A percentile compares a stretch with the other conserved stretches of the same genome.
Conservation (phyloP, 495 filamentous ascomycete genomes). For the Bathelium albidoporum region DNA sequence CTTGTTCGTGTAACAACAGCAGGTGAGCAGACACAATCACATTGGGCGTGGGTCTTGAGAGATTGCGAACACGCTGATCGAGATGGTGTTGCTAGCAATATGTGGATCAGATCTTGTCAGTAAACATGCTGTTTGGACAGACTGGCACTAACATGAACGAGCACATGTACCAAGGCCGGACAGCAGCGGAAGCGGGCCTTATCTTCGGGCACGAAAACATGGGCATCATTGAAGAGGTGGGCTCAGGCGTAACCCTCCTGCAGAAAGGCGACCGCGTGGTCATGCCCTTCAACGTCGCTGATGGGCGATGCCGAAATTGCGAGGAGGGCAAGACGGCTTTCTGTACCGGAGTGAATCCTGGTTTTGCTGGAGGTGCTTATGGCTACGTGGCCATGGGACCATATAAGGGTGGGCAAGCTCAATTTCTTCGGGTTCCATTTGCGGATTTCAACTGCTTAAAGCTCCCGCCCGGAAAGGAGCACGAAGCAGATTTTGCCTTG, state of each 20-base stretch:
- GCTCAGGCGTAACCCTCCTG: constrained; percentile 39
- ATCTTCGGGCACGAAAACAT: constrained; percentile 46
- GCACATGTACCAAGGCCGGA: constrained; percentile 45
- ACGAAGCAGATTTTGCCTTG: constrained; percentile 30
- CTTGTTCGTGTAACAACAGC: constrained; percentile 49
- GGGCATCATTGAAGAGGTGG: constrained; percentile 32
- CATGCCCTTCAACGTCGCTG: constrained; percentile 49
- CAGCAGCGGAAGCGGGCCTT: constrained; percentile 41
- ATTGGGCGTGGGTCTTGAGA: not conserved
- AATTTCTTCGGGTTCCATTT: constrained; percentile 47
- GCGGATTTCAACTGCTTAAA: constrained; percentile 49
- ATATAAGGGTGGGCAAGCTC: constrained; percentile 44
- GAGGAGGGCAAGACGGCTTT: constrained; percentile 49
- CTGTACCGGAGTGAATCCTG: constrained; percentile 46
- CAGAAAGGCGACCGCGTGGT: constrained; percentile 47
- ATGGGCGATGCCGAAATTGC: constrained; percentile 49
- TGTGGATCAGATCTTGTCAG: constrained; percentile 39
- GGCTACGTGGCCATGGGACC: constrained; percentile 54
- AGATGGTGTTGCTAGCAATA: constrained; percentile 31
- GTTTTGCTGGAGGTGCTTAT: constrained; percentile 50
- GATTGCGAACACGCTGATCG: not conserved
- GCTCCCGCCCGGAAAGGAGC: constrained; percentile 29
- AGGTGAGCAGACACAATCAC: constrained; percentile 14
- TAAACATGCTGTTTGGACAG: constrained; percentile 16
- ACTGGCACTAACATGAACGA: constrained; percentile 13